A percentile compares a stretch with the other conserved stretches of the same genome.
These are phyloP conservation scores for Phylloporus arenicola DNA, from an alignment of 768 basidiomycete species.

Conservation along the genomic window DNA sequence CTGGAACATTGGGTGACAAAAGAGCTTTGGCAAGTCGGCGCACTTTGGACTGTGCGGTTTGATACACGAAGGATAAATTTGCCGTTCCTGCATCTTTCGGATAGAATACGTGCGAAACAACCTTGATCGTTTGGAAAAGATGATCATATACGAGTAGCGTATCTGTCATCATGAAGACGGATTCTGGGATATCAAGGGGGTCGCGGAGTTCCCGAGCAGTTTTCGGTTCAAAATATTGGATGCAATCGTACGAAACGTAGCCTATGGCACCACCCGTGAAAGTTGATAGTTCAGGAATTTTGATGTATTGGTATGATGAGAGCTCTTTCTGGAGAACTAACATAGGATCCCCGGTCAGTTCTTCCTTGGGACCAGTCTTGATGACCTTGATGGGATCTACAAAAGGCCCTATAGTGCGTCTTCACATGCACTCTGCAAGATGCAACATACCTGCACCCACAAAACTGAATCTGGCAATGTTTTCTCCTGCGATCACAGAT, in stretches of 20 bases:
- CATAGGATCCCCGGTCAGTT: constrained; percentile 84
- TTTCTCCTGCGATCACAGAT: constrained; percentile 87
- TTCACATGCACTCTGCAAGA: not conserved
- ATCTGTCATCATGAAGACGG: constrained; percentile 95
- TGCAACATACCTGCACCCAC: constrained; percentile 79
- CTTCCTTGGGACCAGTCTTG: constrained; percentile 81
- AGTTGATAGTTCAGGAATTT: constrained; percentile 85
- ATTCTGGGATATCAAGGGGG: constrained; percentile 84
- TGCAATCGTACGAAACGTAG: constrained; percentile 94
- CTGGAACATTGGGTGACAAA: constrained; percentile 46
- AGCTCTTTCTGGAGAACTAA: constrained; percentile 79
- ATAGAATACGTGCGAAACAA: constrained; percentile 93
- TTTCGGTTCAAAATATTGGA: constrained; percentile 95
- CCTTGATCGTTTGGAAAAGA: constrained; percentile 89
- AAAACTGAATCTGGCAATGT: constrained; percentile 90
- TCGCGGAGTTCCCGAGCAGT: constrained; percentile 74
- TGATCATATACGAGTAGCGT: constrained; percentile 96
- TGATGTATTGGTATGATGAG: constrained; percentile 80
- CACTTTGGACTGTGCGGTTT: constrained; percentile 79
- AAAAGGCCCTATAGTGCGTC: not conserved
- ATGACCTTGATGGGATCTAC: constrained; percentile 91
- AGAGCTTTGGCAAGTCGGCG: constrained; percentile 74
- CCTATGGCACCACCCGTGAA: constrained; percentile 98
- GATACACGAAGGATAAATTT: constrained; percentile 81
- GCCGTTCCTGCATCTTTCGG: constrained; percentile 61